These are phyloP conservation scores for Periconia sp. DNA, from an alignment of 2,329 filamentous ascomycete genomes.

Conservation along the genomic window DNA sequence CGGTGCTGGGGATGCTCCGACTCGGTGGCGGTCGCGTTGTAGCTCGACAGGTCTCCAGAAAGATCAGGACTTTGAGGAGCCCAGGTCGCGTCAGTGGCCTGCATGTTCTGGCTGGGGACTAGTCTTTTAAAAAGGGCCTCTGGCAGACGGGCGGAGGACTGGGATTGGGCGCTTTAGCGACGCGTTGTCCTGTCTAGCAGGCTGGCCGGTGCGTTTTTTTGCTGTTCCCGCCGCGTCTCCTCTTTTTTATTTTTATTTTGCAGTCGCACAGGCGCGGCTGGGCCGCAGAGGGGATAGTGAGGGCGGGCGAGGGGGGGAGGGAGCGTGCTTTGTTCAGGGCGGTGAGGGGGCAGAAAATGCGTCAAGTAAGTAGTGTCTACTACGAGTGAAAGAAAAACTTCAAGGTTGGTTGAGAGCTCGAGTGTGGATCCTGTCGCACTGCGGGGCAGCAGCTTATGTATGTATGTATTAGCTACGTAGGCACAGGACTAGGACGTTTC, in stretches of 20 bases:
- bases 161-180: conserved; percentile 22
- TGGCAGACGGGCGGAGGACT: conserved; percentile 1
- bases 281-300: too few relatives aligned
- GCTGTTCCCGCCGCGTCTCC: too few relatives aligned
- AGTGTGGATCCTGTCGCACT: too few relatives aligned
- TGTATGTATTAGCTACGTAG: too few relatives aligned
- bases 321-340: background rate
- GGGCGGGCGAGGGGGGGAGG: background rate
- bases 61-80: conserved; percentile 50
- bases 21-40: conserved; percentile 45
- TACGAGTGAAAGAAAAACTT: too few relatives aligned
- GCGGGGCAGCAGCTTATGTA: too few relatives aligned
- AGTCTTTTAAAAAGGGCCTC: conserved; percentile 13
- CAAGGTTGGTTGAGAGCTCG: too few relatives aligned
- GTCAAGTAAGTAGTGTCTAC: too few relatives aligned
- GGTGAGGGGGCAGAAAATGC: background rate
- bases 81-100: conserved; percentile 30
- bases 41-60: conserved; percentile 55
- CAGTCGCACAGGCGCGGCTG: too few relatives aligned
- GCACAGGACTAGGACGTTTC: too few relatives aligned
- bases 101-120: conserved; percentile 27
- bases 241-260: too few relatives aligned
- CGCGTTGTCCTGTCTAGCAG: conserved; percentile 1
- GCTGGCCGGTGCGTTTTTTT: background rate
- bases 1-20: conserved; percentile 42